A percentile compares a stretch with the other conserved stretches of the same genome.
Evolutionary conservation across 2,329 filamentous ascomycete genomes (phyloP).

Genomic region (Colletotrichum gloeosporioides): DNA sequence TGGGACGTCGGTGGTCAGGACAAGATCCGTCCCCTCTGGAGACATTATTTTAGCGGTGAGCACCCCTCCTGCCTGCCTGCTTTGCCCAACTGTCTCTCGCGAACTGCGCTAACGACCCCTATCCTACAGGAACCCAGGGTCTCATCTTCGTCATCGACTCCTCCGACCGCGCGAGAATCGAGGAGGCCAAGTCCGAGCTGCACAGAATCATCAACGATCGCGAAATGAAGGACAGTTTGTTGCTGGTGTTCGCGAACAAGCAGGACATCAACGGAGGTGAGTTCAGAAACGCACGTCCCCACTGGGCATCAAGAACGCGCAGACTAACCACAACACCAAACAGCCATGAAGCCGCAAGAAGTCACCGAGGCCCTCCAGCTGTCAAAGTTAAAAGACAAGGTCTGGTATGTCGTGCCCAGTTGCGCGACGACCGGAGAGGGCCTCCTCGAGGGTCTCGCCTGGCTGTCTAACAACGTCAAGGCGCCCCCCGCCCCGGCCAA

Average conservation of each 20-base stretch:
- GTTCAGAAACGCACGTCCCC: background rate
- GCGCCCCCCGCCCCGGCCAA: constrained; percentile 59
- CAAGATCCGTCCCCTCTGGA: constrained; percentile 97
- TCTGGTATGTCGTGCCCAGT: constrained; percentile 85
- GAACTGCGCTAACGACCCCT: background rate
- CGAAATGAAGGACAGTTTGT: constrained; percentile 94
- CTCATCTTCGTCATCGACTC: constrained; percentile 99
- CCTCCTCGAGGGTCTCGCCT: constrained; percentile 80
- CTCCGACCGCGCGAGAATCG: constrained; percentile 88
- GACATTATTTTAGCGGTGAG: constrained; percentile 91
- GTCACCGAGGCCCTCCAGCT: constrained; percentile 80
- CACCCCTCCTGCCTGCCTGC: background rate
- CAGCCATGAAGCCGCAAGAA: constrained; percentile 81
- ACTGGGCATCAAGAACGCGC: background rate
- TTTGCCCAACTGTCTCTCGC: background rate
- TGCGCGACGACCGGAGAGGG: constrained; percentile 84
- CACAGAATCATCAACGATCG: constrained; percentile 98
- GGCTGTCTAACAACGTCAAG: constrained; percentile 87
- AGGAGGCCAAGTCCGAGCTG: constrained; percentile 90
- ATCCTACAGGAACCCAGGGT: constrained; percentile 81
- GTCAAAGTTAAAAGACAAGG: constrained; percentile 79
- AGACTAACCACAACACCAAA: background rate
- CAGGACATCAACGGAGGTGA: constrained; percentile 87
- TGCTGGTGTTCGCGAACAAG: constrained; percentile 98
- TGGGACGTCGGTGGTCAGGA: constrained; percentile 99